Conservation (phyloP, 371 early-diverging fungal species). For the Apophysomyces ossiformis region DNA sequence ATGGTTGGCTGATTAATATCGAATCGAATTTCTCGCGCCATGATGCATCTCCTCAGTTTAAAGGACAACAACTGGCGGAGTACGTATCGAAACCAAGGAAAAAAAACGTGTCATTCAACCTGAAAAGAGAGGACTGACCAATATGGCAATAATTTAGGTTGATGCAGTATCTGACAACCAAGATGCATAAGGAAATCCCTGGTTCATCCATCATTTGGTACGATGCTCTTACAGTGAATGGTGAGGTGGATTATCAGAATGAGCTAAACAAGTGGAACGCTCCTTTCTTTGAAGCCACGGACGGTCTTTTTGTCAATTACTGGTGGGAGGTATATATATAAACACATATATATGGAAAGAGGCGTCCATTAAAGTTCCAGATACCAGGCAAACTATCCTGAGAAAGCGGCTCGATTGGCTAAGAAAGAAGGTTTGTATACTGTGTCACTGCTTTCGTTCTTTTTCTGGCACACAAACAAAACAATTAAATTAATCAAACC, state of each 20-base stretch:
- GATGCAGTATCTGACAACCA: slow-evolving; percentile 45
- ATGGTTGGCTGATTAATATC: slow-evolving; percentile 74
- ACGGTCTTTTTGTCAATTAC: slow-evolving; percentile 70
- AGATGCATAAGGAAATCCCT: slow-evolving; percentile 54
- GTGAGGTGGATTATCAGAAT: slow-evolving; percentile 63
- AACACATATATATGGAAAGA: too few species aligned
- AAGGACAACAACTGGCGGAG: slow-evolving; percentile 36
- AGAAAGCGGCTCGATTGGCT: slow-evolving; percentile 35
- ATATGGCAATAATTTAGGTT: slow-evolving; percentile 30
- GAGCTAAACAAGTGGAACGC: slow-evolving; percentile 51
- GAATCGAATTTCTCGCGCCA: slow-evolving; percentile 52
- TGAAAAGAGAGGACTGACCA: too few species aligned
- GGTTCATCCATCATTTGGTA: slow-evolving; percentile 63
- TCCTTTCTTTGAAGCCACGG: slow-evolving; percentile 54
- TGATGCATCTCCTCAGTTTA: slow-evolving; percentile 24
- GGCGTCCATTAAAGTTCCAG: too few species aligned
- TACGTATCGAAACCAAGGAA: slow-evolving; percentile 4
- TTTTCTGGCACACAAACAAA: neutral
- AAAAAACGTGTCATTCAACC: neutral
- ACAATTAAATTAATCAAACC: too few species aligned
- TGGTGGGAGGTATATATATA: slow-evolving; percentile 52
- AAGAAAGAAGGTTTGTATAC: slow-evolving; percentile 24
- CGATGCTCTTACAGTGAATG: slow-evolving; percentile 56
- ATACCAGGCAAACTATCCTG: slow-evolving; percentile 29
- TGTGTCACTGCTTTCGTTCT: neutral